A percentile compares a stretch with the other conserved stretches of the same genome.
Evolutionary conservation across 805 yeast genomes (phyloP).

Genomic region (Candida krabiensis): DNA sequence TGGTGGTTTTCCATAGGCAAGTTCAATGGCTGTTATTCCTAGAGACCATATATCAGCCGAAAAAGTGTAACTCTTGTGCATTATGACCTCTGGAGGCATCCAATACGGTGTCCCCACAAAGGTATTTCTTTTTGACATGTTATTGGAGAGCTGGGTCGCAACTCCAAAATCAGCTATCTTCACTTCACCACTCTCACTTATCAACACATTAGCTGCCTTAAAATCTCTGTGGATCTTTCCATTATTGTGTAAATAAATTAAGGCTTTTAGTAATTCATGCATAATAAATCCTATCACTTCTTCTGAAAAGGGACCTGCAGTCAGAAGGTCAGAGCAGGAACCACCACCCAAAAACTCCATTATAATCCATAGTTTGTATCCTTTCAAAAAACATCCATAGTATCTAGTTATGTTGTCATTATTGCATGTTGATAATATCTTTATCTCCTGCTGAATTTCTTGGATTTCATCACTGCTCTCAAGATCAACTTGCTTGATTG

Average conservation of each 20-base stretch:
- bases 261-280: slow-evolving; percentile 56
- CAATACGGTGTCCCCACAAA: slow-evolving; percentile 64
- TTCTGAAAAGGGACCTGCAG: slow-evolving; percentile 61
- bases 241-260: slow-evolving; percentile 63
- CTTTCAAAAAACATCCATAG: slow-evolving; percentile 69
- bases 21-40: slow-evolving; percentile 75
- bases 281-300: slow-evolving; percentile 53
- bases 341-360: slow-evolving; percentile 87
- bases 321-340: slow-evolving; percentile 62
- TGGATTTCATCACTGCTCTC: slow-evolving; percentile 69
- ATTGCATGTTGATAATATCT: slow-evolving; percentile 65
- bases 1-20: slow-evolving; percentile 75
- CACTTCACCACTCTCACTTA: slow-evolving; percentile 69
- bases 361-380: slow-evolving; percentile 71
- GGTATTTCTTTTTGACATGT: slow-evolving; percentile 49
- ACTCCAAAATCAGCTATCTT: slow-evolving; percentile 97
- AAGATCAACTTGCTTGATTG: slow-evolving; percentile 67
- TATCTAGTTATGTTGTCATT: slow-evolving; percentile 63
- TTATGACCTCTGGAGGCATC: slow-evolving; percentile 65
- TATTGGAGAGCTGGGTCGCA: slow-evolving; percentile 71
- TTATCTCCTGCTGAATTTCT: slow-evolving; percentile 73
- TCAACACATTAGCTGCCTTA: slow-evolving; percentile 85
- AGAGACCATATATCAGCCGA: slow-evolving; percentile 80
- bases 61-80: slow-evolving; percentile 57
- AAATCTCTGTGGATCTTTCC: slow-evolving; percentile 91